Percentiles rank a stretch among this genome's conserved stretches.
phyloP scores from a whole-genome alignment of 805 yeast genomes.

The Barnettozyma sp. region DNA sequence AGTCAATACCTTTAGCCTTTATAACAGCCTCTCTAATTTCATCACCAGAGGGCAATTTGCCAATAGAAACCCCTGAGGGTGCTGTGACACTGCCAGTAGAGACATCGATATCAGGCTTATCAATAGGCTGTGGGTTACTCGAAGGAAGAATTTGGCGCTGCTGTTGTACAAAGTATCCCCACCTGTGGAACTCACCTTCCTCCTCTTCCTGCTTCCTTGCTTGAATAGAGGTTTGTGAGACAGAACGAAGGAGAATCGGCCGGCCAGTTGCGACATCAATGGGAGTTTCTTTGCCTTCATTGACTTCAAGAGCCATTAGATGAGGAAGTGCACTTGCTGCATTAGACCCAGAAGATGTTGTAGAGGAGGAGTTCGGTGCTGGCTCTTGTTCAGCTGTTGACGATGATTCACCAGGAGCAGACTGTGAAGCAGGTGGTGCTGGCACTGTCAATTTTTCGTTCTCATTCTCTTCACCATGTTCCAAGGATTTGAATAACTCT shows the following conservation, averaged over 20 bases:
- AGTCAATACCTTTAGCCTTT: constrained; percentile 67
- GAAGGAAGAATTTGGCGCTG: constrained; percentile 32
- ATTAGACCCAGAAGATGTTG: constrained; percentile 1
- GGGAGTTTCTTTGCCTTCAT: constrained; percentile 44
- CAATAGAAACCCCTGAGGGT: constrained; percentile 15
- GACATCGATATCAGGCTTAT: neutral
- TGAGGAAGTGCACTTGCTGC: constrained; percentile 41
- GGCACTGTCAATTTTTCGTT: constrained; percentile 15
- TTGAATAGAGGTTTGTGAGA: constrained; percentile 56
- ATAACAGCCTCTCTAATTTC: constrained; percentile 50
- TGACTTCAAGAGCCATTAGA: constrained; percentile 62
- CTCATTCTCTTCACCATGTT: constrained; percentile 15
- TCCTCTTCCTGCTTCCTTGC: constrained; percentile 79
- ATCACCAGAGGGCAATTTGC: constrained; percentile 39
- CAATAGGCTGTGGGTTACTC: neutral
- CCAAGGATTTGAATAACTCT: constrained; percentile 28
- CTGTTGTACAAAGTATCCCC: constrained; percentile 76
- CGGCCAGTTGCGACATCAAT: constrained; percentile 66
- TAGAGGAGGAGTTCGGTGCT: too few relatives aligned
- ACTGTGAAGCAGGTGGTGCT: constrained; percentile 7
- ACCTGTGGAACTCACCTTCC: constrained; percentile 86
- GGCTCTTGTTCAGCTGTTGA: too few relatives aligned
- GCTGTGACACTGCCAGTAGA: constrained; percentile 1
- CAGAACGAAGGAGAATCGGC: constrained; percentile 58
- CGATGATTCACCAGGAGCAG: too few relatives aligned